These are phyloP conservation scores for Rhizopogon sp. DNA, from an alignment of 768 basidiomycete genomes.

Conservation along the genomic window DNA sequence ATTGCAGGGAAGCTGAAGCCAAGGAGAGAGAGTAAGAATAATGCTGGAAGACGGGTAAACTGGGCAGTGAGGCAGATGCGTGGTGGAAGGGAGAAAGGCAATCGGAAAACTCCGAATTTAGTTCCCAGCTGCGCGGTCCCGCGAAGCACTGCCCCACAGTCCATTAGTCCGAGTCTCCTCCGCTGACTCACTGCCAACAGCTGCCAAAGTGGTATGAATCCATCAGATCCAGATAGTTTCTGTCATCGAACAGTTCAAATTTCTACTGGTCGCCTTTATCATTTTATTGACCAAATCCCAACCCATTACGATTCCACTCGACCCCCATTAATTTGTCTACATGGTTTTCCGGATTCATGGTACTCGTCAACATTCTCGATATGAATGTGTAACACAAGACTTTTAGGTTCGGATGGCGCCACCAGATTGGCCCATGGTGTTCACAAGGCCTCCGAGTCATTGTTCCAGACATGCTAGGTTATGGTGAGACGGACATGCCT, in stretches of 20 bases:
- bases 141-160: constrained; percentile 13
- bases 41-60: constrained; percentile 5
- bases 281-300: constrained; percentile 71
- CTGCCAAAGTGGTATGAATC: constrained; percentile 4
- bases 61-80: constrained; percentile 10
- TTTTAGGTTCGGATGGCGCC: constrained; percentile 66
- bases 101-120: constrained; percentile 21
- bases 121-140: constrained; percentile 22
- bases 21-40: background rate
- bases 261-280: constrained; percentile 59
- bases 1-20: constrained; percentile 11
- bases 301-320: constrained; percentile 28
- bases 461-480: constrained; percentile 48
- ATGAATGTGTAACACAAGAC: background rate
- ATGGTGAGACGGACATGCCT: constrained; percentile 62
- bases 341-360: constrained; percentile 75
- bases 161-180: background rate
- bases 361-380: constrained; percentile 6
- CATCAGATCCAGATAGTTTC: constrained; percentile 30
- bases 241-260: constrained; percentile 47
- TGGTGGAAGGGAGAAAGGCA: constrained; percentile 18
- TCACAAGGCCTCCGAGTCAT: constrained; percentile 57
- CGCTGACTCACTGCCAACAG: constrained; percentile 4
- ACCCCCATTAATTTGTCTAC: constrained; percentile 63
- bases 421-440: constrained; percentile 71